Conservation (phyloP, 1,284 basidiomycete species). For the Boletellus deceptivus region DNA sequence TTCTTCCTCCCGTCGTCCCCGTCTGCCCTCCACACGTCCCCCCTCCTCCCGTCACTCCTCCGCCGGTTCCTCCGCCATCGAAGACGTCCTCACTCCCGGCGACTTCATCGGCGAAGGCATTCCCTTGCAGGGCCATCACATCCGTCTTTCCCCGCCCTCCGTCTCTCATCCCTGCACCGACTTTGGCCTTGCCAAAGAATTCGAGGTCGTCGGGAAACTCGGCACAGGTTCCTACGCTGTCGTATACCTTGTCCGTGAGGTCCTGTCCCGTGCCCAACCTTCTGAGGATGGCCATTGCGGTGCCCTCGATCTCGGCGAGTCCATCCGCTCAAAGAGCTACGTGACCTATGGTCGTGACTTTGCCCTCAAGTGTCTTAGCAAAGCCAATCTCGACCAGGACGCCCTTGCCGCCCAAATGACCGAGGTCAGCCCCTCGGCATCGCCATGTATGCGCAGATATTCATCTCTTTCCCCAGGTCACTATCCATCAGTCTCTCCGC, state of each 20-base stretch:
- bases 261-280: conserved; percentile 58
- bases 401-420: conserved; percentile 84
- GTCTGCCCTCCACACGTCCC: conserved; percentile 21
- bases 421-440: conserved; percentile 55
- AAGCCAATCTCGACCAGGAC: conserved; percentile 86
- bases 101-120: conserved; percentile 69
- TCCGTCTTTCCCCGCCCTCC: conserved; percentile 48
- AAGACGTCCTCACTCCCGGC: conserved; percentile 67
- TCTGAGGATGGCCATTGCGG: conserved; percentile 65
- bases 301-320: conserved; percentile 58
- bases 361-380: conserved; percentile 95
- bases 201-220: conserved; percentile 81
- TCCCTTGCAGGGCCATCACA: conserved; percentile 58
- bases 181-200: conserved; percentile 58
- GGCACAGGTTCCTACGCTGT: conserved; percentile 91
- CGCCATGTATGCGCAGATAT: conserved; percentile 6
- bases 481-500: conserved; percentile 91
- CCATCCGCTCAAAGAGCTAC: conserved; percentile 35
- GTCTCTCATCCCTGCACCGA: conserved; percentile 33
- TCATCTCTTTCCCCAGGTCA: conserved; percentile 54
- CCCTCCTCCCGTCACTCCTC: conserved; percentile 34
- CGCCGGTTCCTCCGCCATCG: conserved; percentile 46
- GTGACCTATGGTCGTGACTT: conserved; percentile 81
- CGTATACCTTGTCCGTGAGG: conserved; percentile 90
- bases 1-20: conserved; percentile 30